Evolutionary conservation across 768 basidiomycete species (phyloP), one percentile per base, ranked within the genome.

Genomic region (Auriculariales sp.): DNA sequence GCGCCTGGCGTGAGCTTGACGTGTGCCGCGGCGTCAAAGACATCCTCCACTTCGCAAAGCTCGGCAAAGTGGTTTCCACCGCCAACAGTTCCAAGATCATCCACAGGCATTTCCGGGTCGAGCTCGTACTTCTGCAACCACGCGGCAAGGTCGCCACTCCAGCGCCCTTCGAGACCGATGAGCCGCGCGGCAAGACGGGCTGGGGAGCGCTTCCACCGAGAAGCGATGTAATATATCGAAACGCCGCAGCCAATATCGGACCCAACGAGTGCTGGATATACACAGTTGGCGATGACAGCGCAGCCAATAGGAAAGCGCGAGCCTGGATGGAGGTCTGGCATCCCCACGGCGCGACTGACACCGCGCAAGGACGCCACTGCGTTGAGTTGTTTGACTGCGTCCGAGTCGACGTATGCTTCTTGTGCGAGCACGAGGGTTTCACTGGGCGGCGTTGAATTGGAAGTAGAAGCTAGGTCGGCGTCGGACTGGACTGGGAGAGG

Each of bases 241-340:
- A 68, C 67, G 27, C 64, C 68, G 53, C 67, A 70, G 9, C 67
- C 67, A 32, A 67, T 62, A 50, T 68, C 68, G 2, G 62, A 64
- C 25, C 66, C 66, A 31, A 70, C 67, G 31, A 68, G 57, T 14
- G 68, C 65, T 27, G 68, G 67, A 48, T 66, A 68, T 35, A 68
- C 56, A 17, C 65, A 67, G 28, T 68, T 61, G 15, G 62, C 54
- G n/a, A 59, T 61, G 46, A 65, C 57, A 15, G 63, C 63, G 48
- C 64, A 66, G 31, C 65, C 67, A 59, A 53, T 48, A 7, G 53
- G 52, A 46, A 64, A 66, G n/a, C 63, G 56, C 46, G 54, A 59
- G 5, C 67, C 66, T 14, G 67, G 67, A 57, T 69, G 68, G 6
- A 68, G 61, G 54, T 68, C 68, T 24, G 68, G 67, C 57, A 69